Conservation (phyloP, 768 basidiomycete species). For the Termitomyces sp. region DNA sequence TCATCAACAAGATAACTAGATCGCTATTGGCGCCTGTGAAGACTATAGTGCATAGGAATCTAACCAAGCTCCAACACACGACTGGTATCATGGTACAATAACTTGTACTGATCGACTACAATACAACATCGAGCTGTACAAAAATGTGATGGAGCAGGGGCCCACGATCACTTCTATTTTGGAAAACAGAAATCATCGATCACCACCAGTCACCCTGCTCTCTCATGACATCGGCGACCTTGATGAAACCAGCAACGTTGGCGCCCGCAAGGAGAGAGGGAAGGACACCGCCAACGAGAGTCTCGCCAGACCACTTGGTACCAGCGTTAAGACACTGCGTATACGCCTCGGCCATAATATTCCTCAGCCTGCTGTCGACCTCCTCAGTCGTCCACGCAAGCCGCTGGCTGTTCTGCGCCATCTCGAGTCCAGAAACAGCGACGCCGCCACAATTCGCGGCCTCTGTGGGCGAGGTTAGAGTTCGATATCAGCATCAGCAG, state of each 20-base stretch:
- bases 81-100: not conserved
- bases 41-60: no score
- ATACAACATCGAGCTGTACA: no score
- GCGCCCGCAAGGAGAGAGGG: constrained; percentile 58
- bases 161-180: no score
- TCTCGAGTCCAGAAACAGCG: constrained; percentile 72
- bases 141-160: no score
- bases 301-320: constrained; percentile 49
- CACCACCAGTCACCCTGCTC: constrained; percentile 78
- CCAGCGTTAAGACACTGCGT: constrained; percentile 51
- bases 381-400: constrained; percentile 56
- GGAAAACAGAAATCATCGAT: constrained; percentile 8
- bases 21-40: no score
- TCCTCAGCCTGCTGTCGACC: constrained; percentile 63
- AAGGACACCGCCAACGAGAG: constrained; percentile 29
- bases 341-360: constrained; percentile 67
- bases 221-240: constrained; percentile 67
- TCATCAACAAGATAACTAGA: no score
- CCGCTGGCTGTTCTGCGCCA: constrained; percentile 72
- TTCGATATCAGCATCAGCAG: constrained; percentile 19
- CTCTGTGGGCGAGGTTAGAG: constrained; percentile 29
- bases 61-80: no score
- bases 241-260: constrained; percentile 70
- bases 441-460: constrained; percentile 70
- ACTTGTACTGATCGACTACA: no score